Conservation (phyloP, 805 yeast genomes). For the Kodamaea restingae region DNA sequence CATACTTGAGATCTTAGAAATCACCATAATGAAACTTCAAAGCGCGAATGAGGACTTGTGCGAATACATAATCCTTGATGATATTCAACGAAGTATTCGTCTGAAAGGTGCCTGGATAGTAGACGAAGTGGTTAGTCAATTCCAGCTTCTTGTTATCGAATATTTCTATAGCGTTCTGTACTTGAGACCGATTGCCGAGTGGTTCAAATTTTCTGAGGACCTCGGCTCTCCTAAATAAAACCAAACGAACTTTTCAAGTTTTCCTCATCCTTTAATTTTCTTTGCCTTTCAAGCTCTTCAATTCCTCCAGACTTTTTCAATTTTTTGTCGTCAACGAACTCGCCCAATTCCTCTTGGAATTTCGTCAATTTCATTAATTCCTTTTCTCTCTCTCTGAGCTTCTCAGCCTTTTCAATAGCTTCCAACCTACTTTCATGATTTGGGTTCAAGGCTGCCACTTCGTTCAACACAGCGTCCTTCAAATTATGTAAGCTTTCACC, state of each 20-base stretch:
- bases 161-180: background rate
- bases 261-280: conserved; percentile 66
- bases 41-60: conserved; percentile 15
- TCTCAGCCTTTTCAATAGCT: conserved; percentile 87
- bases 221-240: conserved; percentile 16
- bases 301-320: conserved; percentile 85
- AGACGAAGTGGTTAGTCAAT: background rate
- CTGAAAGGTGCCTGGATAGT: too few species aligned
- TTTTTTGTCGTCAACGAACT: conserved; percentile 73
- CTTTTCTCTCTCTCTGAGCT: conserved; percentile 66
- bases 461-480: conserved; percentile 74
- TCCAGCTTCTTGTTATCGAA: background rate
- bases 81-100: too few species aligned
- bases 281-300: conserved; percentile 72
- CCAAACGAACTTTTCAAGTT: conserved; percentile 52
- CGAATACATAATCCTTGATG: too few species aligned
- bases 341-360: conserved; percentile 81
- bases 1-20: conserved; percentile 11
- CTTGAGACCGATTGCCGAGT: conserved; percentile 1
- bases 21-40: conserved; percentile 13
- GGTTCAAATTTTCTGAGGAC: conserved; percentile 7
- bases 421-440: conserved; percentile 81
- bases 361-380: conserved; percentile 53
- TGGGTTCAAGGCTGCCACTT: conserved; percentile 75
- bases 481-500: conserved; percentile 55